phyloP scores from a whole-genome alignment of 2,329 filamentous ascomycete genomes.

The Penicillium sp. region DNA sequence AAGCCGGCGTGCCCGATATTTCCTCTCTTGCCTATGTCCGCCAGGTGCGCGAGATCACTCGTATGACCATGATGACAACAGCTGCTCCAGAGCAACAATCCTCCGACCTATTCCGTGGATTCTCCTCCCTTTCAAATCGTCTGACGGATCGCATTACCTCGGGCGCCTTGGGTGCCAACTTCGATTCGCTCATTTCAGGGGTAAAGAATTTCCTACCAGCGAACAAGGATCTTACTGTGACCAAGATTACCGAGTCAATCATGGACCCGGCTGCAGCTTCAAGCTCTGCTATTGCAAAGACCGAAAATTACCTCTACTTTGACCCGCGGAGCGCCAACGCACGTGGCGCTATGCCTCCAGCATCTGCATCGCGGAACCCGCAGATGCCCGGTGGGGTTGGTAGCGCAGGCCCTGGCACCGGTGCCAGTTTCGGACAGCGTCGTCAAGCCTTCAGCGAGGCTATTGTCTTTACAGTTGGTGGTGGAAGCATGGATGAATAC shows the following conservation, averaged over 20 bases:
- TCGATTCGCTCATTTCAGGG: constrained; percentile 89
- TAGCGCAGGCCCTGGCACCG: constrained; percentile 61
- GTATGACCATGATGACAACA: constrained; percentile 97
- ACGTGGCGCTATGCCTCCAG: constrained; percentile 83
- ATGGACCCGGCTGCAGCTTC: constrained; percentile 93
- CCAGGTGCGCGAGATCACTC: constrained; percentile 88
- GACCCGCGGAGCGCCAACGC: constrained; percentile 92
- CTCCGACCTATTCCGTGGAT: constrained; percentile 82
- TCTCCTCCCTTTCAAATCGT: constrained; percentile 85
- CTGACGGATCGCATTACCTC: constrained; percentile 94
- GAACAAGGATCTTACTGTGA: constrained; percentile 92
- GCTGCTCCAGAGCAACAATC: constrained; percentile 62
- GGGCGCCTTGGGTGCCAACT: constrained; percentile 78
- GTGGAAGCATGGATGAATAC: constrained; percentile 98
- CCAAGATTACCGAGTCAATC: constrained; percentile 95
- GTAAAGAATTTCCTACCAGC: constrained; percentile 98
- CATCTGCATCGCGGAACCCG: constrained; percentile 53
- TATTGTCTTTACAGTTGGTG: constrained; percentile 91
- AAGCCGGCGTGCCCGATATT: constrained; percentile 68
- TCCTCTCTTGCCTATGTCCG: constrained; percentile 80
- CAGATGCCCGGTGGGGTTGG: constrained; percentile 44
- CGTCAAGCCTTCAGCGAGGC: constrained; percentile 86
- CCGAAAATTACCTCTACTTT: constrained; percentile 95
- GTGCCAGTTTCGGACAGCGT: constrained; percentile 85
- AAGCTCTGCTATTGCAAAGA: constrained; percentile 90